Evolutionary conservation across 2,329 filamentous ascomycete species (phyloP).

Genomic region (Xenosphaeropsis pyriputrescens): DNA sequence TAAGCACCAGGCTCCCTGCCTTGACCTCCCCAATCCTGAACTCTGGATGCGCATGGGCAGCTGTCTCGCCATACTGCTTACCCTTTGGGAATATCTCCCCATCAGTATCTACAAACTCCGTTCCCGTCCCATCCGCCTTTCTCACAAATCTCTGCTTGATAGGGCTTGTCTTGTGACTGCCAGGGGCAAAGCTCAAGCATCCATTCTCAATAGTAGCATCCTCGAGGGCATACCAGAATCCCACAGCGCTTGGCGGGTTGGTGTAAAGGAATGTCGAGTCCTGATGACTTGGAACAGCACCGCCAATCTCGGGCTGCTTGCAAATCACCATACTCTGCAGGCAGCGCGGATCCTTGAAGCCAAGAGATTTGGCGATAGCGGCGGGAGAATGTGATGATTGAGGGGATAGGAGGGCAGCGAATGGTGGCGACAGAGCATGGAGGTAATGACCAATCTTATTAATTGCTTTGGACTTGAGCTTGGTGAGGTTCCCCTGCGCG

Average conservation of each 20-base stretch:
- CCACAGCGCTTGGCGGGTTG: conserved; percentile 72
- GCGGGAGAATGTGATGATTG: conserved; percentile 21
- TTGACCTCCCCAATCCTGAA: conserved; percentile 80
- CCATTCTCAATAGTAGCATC: conserved; percentile 80
- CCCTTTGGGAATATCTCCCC: conserved; percentile 48
- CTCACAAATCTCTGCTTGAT: conserved; percentile 66
- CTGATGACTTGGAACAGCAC: conserved; percentile 80
- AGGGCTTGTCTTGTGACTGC: conserved; percentile 62
- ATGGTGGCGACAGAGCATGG: conserved; percentile 53
- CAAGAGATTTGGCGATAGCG: conserved; percentile 29
- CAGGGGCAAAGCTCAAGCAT: conserved; percentile 73
- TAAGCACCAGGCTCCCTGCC: conserved; percentile 79
- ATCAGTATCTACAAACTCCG: conserved; percentile 57
- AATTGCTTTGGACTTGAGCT: conserved; percentile 72
- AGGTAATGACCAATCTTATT: conserved; percentile 81
- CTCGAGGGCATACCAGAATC: conserved; percentile 96
- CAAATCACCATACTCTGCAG: conserved; percentile 97
- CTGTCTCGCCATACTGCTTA: conserved; percentile 28
- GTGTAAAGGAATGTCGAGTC: conserved; percentile 91
- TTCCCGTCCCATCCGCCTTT: conserved; percentile 34
- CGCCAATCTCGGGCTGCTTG: conserved; percentile 94
- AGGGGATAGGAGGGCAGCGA: conserved; percentile 34
- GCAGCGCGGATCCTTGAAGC: conserved; percentile 32
- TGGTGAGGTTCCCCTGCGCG: conserved; percentile 44
- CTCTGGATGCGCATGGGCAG: conserved; percentile 29